A percentile compares a stretch with the other conserved stretches of the same genome.
phyloP scores from a whole-genome alignment of 2,329 filamentous ascomycete genomes.

The Monilinia polystroma region DNA sequence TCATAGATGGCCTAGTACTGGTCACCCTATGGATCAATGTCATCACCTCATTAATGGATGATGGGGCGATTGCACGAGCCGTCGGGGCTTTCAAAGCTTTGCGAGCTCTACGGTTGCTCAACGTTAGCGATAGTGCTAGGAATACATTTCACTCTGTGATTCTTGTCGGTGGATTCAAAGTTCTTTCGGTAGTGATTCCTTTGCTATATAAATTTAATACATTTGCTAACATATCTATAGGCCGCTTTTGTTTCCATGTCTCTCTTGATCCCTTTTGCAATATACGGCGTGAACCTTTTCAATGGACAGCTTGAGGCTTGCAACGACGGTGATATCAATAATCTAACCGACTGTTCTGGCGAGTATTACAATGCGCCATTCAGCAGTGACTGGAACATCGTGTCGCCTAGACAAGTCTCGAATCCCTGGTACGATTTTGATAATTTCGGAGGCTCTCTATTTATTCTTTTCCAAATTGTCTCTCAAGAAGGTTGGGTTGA shows the following conservation, averaged over 20 bases:
- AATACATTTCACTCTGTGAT: slow-evolving; percentile 97
- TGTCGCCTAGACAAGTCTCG: slow-evolving; percentile 75
- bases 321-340: slow-evolving; percentile 68
- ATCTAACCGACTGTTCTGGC: slow-evolving; percentile 74
- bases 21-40: slow-evolving; percentile 96
- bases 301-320: slow-evolving; percentile 76
- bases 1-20: slow-evolving; percentile 89
- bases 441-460: slow-evolving; percentile 87
- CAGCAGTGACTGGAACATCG: slow-evolving; percentile 70
- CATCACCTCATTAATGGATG: slow-evolving; percentile 73
- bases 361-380: slow-evolving; percentile 78
- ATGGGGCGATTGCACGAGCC: slow-evolving; percentile 82
- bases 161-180: slow-evolving; percentile 90
- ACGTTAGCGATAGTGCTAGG: slow-evolving; percentile 92
- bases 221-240: slow-evolving; percentile 36
- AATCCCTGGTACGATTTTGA: slow-evolving; percentile 93
- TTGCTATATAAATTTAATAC: background rate
- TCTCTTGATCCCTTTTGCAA: slow-evolving; percentile 91
- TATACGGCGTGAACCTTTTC: slow-evolving; percentile 93
- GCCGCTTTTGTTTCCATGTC: slow-evolving; percentile 90
- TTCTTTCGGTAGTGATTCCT: slow-evolving; percentile 52
- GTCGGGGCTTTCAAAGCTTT: slow-evolving; percentile 97
- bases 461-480: slow-evolving; percentile 97
- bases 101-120: slow-evolving; percentile 84
- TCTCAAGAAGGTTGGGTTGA: slow-evolving; percentile 98